Conservation (phyloP, 768 basidiomycete species). For the Postia placenta region DNA sequence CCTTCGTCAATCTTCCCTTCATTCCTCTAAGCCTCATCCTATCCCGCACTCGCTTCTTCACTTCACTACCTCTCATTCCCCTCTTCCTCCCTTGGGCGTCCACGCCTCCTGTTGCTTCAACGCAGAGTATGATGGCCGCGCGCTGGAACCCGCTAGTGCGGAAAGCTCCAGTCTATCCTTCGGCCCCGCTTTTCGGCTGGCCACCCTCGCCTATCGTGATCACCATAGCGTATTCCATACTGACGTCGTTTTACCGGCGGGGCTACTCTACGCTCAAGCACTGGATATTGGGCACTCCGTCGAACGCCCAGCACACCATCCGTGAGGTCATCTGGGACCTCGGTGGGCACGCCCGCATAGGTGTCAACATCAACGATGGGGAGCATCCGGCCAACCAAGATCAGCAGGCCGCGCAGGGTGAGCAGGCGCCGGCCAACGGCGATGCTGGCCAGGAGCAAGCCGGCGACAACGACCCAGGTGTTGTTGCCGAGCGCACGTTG, state of each 20-base stretch:
- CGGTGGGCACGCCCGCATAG: slow-evolving; percentile 18
- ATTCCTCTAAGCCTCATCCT: slow-evolving; percentile 64
- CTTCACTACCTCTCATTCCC: slow-evolving; percentile 23
- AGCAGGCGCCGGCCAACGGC: slow-evolving; percentile 15
- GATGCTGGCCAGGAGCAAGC: slow-evolving; percentile 14
- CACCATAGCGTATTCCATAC: slow-evolving; percentile 22
- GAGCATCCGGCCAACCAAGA: neutral
- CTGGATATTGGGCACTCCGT: slow-evolving; percentile 17
- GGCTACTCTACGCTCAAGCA: slow-evolving; percentile 15
- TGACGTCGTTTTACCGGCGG: slow-evolving; percentile 19
- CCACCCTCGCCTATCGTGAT: slow-evolving; percentile 28
- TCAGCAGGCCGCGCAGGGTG: neutral
- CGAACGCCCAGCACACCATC: slow-evolving; percentile 7
- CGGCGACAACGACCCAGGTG: slow-evolving; percentile 28
- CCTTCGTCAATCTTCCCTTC: slow-evolving; percentile 68
- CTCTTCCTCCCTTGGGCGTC: slow-evolving; percentile 28
- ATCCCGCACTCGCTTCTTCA: slow-evolving; percentile 36
- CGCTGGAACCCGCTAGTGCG: neutral
- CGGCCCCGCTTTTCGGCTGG: slow-evolving; percentile 21
- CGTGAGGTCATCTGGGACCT: slow-evolving; percentile 19
- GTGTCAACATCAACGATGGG: slow-evolving; percentile 12
- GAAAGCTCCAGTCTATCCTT: neutral
- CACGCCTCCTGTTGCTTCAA: slow-evolving; percentile 15
- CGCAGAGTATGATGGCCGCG: neutral
- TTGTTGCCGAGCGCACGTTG: slow-evolving; percentile 53